These are phyloP conservation scores for Phytophthora capsici DNA, from an alignment of 352 stramenopile species.

Conservation along the genomic window DNA sequence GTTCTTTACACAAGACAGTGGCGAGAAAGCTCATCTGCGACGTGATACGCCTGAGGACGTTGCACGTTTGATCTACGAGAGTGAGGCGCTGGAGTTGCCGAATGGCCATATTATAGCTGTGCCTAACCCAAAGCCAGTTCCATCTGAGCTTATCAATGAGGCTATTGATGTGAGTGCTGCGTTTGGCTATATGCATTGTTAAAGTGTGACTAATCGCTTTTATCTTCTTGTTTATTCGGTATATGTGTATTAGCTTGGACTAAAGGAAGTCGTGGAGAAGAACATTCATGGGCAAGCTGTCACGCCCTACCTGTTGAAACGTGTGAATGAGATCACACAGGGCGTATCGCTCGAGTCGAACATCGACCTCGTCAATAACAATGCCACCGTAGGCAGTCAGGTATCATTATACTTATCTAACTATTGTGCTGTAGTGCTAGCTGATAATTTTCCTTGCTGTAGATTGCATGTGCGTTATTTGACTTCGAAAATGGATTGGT, in stretches of 20 bases:
- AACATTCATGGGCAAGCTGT: conserved; percentile 94
- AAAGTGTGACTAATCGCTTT: not conserved
- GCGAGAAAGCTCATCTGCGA: conserved; percentile 82
- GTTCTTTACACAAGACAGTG: conserved; percentile 97
- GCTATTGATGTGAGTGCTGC: conserved; percentile 80
- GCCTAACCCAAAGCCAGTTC: conserved; percentile 88
- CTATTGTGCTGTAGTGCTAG: not conserved
- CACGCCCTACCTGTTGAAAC: conserved; percentile 91
- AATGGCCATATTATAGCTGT: conserved; percentile 90
- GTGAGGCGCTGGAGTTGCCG: conserved; percentile 75
- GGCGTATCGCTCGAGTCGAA: conserved; percentile 94
- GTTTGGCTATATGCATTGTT: not conserved
- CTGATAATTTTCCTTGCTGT: conserved; percentile 3
- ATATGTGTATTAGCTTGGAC: conserved; percentile 47
- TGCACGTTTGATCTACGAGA: conserved; percentile 85
- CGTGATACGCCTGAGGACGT: conserved; percentile 89
- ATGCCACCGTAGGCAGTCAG: conserved; percentile 94
- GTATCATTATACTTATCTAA: conserved; percentile 46
- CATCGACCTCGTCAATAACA: conserved; percentile 97
- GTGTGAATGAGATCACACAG: conserved; percentile 95
- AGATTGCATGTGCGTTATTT: conserved; percentile 76
- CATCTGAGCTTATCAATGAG: conserved; percentile 86
- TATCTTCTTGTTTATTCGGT: not conserved
- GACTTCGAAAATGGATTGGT: conserved; percentile 52
- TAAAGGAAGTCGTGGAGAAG: conserved; percentile 86